phyloP scores from a whole-genome alignment of 1,284 basidiomycete species.

The Testicularia cyperi region DNA sequence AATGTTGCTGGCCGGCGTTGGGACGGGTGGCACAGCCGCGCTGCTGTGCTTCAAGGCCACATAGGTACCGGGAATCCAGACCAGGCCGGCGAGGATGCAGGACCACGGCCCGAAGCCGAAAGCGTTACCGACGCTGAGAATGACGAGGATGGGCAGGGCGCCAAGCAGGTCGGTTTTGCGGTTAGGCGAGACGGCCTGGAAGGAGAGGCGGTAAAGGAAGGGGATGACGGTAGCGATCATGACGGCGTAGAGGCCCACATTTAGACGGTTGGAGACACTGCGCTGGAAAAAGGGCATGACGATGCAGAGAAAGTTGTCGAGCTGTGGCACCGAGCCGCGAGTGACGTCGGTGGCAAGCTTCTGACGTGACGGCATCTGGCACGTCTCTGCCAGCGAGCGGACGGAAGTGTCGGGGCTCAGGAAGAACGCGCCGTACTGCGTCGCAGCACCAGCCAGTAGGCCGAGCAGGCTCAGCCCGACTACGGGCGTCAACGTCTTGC shows the following conservation, averaged over 20 bases:
- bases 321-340: constrained; percentile 9
- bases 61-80: constrained; percentile 24
- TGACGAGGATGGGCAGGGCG: constrained; percentile 18
- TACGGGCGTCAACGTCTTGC: not conserved
- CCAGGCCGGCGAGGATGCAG: constrained; percentile 11
- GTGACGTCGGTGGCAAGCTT: constrained; percentile 30
- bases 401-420: constrained; percentile 6
- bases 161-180: constrained; percentile 26
- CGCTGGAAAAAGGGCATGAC: constrained; percentile 29
- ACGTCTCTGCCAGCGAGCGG: constrained; percentile 5
- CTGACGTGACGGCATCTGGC: constrained; percentile 22
- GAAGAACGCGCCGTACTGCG: constrained; percentile 1
- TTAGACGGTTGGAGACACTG: constrained; percentile 19
- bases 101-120: constrained; percentile 27
- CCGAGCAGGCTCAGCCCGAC: not conserved
- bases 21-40: constrained; percentile 24
- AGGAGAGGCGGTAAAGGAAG: constrained; percentile 25
- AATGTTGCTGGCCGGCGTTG: constrained; percentile 29
- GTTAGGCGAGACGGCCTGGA: constrained; percentile 38
- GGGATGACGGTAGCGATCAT: constrained; percentile 19
- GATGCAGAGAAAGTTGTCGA: constrained; percentile 37
- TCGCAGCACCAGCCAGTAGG: not conserved
- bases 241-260: constrained; percentile 26
- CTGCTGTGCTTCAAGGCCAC: constrained; percentile 20
- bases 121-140: constrained; percentile 26